Evolutionary conservation across 1,284 basidiomycete species (phyloP).

Genomic region (Hypsizygus ulmarius): DNA sequence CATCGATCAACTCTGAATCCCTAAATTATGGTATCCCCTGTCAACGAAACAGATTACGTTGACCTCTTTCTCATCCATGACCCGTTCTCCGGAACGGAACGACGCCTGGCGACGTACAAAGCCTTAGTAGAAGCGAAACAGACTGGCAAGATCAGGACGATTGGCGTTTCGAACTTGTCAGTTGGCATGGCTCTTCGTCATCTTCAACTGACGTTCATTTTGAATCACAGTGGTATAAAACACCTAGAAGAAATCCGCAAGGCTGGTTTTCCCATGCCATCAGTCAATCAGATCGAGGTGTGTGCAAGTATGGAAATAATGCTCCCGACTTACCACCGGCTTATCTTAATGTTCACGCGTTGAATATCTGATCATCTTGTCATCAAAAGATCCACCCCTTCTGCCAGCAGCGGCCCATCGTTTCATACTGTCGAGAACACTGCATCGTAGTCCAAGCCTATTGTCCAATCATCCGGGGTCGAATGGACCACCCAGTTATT

Average conservation of each 20-base stretch:
- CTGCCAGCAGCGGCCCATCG: slow-evolving; percentile 79
- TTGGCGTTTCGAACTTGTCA: slow-evolving; percentile 81
- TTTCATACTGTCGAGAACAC: slow-evolving; percentile 69
- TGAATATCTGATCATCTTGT: slow-evolving; percentile 3
- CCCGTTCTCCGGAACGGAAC: slow-evolving; percentile 55
- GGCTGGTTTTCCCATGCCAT: slow-evolving; percentile 61
- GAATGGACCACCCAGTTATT: slow-evolving; percentile 56
- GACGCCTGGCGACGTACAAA: slow-evolving; percentile 61
- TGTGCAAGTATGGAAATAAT: slow-evolving; percentile 1
- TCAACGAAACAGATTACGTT: slow-evolving; percentile 63
- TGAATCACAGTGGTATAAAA: slow-evolving; percentile 53
- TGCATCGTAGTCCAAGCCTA: slow-evolving; percentile 78
- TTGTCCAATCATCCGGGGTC: slow-evolving; percentile 67
- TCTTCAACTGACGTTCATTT: background rate
- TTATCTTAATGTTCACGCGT: background rate
- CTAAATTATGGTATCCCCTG: too few relatives aligned
- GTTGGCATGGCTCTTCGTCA: slow-evolving; percentile 22
- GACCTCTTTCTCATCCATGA: slow-evolving; percentile 81
- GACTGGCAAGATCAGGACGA: slow-evolving; percentile 64
- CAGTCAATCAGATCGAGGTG: slow-evolving; percentile 86
- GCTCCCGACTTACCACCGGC: background rate
- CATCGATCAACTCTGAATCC: too few relatives aligned
- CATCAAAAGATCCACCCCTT: slow-evolving; percentile 69
- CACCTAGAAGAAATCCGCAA: slow-evolving; percentile 76
- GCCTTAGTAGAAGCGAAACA: slow-evolving; percentile 58